A percentile compares a stretch with the other conserved stretches of the same genome.
phyloP scores from a whole-genome alignment of 257 asterid species.

The Asclepias syriaca region DNA sequence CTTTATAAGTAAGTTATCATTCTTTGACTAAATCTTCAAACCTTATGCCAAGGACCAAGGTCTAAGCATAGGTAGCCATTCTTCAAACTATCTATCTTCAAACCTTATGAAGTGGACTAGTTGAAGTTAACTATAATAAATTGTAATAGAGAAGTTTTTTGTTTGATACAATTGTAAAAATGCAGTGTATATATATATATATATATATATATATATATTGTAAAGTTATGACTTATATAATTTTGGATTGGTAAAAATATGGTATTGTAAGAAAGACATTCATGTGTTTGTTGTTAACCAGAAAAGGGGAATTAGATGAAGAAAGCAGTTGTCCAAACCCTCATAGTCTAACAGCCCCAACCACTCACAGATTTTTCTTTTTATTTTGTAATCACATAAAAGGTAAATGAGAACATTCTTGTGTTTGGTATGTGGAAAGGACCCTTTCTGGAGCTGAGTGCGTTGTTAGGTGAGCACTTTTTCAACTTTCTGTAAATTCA shows the following conservation, averaged over 20 bases:
- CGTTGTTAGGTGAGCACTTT: constrained; percentile 31
- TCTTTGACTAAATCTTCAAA: background rate
- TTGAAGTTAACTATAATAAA: background rate
- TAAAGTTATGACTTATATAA: too few species aligned
- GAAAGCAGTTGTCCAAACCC: constrained; percentile 13
- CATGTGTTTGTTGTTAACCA: background rate
- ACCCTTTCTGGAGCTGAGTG: constrained; percentile 11
- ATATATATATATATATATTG: too few species aligned
- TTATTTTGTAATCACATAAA: background rate
- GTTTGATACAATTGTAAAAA: background rate
- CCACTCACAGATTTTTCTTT: constrained; percentile 2
- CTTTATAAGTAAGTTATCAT: constrained; percentile 11
- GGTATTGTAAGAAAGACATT: background rate
- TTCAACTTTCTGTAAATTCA: background rate
- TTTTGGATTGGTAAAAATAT: too few species aligned
- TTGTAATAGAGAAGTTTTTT: too few species aligned
- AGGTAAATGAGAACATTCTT: constrained; percentile 7
- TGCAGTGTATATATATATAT: too few species aligned
- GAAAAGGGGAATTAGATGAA: background rate
- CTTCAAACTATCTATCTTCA: background rate
- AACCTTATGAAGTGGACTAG: background rate
- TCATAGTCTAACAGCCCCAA: constrained; percentile 23
- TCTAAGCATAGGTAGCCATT: background rate
- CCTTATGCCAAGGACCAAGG: background rate
- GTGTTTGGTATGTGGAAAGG: constrained; percentile 26